Evolutionary conservation across 768 basidiomycete genomes (phyloP).

Genomic region (Boletus speciosus): DNA sequence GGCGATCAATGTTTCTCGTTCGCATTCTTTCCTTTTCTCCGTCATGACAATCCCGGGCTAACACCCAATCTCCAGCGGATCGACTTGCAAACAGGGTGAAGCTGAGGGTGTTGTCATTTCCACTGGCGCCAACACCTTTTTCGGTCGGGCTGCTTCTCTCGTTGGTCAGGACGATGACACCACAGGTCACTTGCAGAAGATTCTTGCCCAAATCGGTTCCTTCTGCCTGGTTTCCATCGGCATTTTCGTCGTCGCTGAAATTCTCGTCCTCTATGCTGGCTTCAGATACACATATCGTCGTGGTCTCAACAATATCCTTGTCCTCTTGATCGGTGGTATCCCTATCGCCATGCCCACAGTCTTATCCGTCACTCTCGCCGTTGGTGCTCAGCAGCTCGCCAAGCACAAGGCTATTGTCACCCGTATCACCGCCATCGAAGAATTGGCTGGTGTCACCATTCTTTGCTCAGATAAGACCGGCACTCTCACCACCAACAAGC

Average conservation of each 20-base stretch:
- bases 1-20: constrained; percentile 98
- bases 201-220: constrained; percentile 94
- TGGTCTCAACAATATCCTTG: constrained; percentile 95
- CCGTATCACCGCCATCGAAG: constrained; percentile 98
- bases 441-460: constrained; percentile 97
- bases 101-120: constrained; percentile 99
- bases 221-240: constrained; percentile 98
- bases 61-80: constrained; percentile 54
- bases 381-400: constrained; percentile 97
- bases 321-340: constrained; percentile 99
- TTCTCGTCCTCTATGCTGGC: constrained; percentile 88
- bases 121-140: constrained; percentile 97
- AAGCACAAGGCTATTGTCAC: constrained; percentile 99
- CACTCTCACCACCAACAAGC: constrained; percentile 98
- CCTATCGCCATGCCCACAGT: constrained; percentile 99
- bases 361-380: constrained; percentile 95
- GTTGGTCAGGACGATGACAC: constrained; percentile 98
- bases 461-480: constrained; percentile 99
- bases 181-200: constrained; percentile 97
- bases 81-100: constrained; percentile 98
- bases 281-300: constrained; percentile 90
- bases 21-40: constrained; percentile 31
- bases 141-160: constrained; percentile 96
- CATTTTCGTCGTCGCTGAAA: constrained; percentile 92
- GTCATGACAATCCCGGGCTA: not conserved